Evolutionary conservation across 345 rosid species (phyloP), one percentile per base, ranked within the genome.

Genomic region (Rhodamnia rubescens): DNA sequence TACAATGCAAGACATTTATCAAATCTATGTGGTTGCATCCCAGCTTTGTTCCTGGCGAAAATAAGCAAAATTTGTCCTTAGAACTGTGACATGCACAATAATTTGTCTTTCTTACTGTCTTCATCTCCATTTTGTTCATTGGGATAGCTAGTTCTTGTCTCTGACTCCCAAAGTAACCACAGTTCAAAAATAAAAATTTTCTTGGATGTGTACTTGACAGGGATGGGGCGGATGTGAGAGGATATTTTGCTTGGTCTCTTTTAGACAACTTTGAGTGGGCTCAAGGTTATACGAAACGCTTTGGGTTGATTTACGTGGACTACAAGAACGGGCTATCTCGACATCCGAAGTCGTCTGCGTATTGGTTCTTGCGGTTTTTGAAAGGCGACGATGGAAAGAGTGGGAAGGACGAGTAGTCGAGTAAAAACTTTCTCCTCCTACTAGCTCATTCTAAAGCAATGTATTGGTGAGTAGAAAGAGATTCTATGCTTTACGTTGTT

Each of bases 181-280:
- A 54, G 44, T 53, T 8, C 36, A 44, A 49, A 57, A 42, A 10
- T 8, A n/a, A 74, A 24, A 9, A 29, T 16, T 7, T 61, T 75
- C 40, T 44, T n/a, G 11, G 26, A 50, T 49, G 24, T 59, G 86
- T 58, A 26, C 20, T 75, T 24, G 54, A 61, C 92, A 95, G 99
- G 87, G 98, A 95, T 40, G 98, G 98, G 86, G 97, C 69, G 29
- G 92, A 97, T 84, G 96, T 94, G 89, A 92, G 93, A 90, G 99
- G 99, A 87, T 93, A 97, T 87, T 97, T 95, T 64, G 98, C 95
- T 1, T 95, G 99, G 99, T 94, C 99, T 26, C 88, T 96, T 83
- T n/a, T 95, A 86, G 99, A 96, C 90, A 95, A 95, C 86, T 95
- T 96, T 74, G 99, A 97, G 86, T 94, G 99, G 99, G 95, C 92